A percentile compares a stretch with the other conserved stretches of the same genome.
Conservation (phyloP, 306 rosid species). For the Trifolium dubium region DNA sequence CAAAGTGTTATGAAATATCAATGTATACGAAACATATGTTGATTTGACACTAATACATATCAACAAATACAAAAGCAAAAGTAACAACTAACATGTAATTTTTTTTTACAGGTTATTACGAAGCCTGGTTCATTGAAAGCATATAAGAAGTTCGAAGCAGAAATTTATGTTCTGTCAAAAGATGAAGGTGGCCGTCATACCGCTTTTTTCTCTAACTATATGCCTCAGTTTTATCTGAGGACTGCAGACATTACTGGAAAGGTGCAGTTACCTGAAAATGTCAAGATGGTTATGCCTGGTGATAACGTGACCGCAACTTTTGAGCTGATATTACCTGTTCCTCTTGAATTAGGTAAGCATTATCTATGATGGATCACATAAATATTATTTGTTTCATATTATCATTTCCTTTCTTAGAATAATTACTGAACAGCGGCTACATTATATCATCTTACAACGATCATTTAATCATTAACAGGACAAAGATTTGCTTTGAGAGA, state of each 20-base stretch:
- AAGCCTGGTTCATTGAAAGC: conserved; percentile 80
- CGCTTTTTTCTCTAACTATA: conserved; percentile 90
- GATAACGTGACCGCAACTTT: conserved; percentile 83
- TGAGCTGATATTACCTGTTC: conserved; percentile 83
- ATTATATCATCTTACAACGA: background rate
- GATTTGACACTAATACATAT: background rate
- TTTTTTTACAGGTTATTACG: conserved; percentile 58
- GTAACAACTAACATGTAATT: background rate
- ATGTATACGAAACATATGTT: no score
- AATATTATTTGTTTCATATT: conserved; percentile 10
- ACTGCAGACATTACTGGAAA: conserved; percentile 92
- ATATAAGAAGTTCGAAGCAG: conserved; percentile 86
- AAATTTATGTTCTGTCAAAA: conserved; percentile 89
- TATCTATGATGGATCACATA: conserved; percentile 23
- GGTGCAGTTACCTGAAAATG: conserved; percentile 74
- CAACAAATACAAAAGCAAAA: background rate
- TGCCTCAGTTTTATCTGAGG: conserved; percentile 89
- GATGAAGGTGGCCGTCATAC: conserved; percentile 98
- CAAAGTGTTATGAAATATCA: background rate
- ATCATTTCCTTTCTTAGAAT: background rate
- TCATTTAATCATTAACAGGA: conserved; percentile 56
- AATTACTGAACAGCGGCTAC: background rate
- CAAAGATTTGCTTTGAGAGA: conserved; percentile 92
- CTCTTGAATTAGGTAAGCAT: conserved; percentile 77
- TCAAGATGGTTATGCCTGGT: conserved; percentile 97